phyloP scores from a whole-genome alignment of 2,329 filamentous ascomycete species.

The Colletotrichum godetiae region DNA sequence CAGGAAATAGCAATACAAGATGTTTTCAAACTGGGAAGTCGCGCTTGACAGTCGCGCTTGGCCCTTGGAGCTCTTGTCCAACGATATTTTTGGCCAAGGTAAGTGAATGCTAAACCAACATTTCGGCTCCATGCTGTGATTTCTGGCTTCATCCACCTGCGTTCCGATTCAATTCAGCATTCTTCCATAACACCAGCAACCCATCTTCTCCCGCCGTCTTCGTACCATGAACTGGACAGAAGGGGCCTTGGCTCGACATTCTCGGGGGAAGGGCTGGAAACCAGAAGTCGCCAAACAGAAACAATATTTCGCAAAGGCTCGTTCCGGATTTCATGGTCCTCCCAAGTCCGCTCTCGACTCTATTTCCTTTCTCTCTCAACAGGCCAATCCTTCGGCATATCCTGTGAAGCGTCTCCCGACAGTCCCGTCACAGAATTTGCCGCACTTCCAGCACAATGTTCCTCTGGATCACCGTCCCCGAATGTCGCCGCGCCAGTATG shows the following conservation, averaged over 20 bases:
- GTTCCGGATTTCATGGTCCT: neutral
- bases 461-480: too few species aligned
- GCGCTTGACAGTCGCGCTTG: neutral
- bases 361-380: conserved; percentile 42
- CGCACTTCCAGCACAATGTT: conserved; percentile 14
- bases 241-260: conserved; percentile 50
- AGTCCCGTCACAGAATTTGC: neutral
- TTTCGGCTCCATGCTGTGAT: neutral
- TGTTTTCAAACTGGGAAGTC: neutral
- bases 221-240: conserved; percentile 56
- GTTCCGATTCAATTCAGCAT: neutral
- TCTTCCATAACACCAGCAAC: neutral
- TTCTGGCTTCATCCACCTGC: neutral
- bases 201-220: neutral
- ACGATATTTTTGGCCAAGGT: neutral
- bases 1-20: neutral
- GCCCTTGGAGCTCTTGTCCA: neutral
- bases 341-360: neutral
- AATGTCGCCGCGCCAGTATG: neutral
- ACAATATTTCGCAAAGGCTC: conserved; percentile 51
- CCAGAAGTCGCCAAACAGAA: conserved; percentile 49
- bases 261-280: conserved; percentile 46
- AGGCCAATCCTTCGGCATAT: neutral
- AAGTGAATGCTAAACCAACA: neutral
- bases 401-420: neutral